A percentile compares a stretch with the other conserved stretches of the same genome.
These are phyloP conservation scores for Oryza meridionalis DNA, from an alignment of 176 grass and related monocot genomes.

Conservation along the genomic window DNA sequence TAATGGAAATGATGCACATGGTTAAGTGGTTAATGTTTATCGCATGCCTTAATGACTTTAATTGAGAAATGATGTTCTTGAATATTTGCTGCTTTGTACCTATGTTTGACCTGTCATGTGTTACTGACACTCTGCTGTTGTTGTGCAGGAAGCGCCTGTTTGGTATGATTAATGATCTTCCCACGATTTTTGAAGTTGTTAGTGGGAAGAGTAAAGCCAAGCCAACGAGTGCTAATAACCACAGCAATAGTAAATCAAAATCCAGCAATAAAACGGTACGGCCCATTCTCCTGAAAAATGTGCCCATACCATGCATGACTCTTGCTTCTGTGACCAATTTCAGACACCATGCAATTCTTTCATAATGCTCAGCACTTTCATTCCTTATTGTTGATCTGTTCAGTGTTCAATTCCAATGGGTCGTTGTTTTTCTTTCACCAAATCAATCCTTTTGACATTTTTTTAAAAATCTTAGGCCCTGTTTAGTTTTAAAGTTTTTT, in stretches of 20 bases:
- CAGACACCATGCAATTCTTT: background rate
- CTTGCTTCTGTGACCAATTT: background rate
- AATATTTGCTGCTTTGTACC: background rate
- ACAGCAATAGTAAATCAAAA: conserved; percentile 85
- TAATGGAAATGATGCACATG: background rate
- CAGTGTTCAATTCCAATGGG: background rate
- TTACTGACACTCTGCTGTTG: conserved; percentile 2
- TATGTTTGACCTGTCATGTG: background rate
- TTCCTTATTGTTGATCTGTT: background rate
- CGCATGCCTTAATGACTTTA: background rate
- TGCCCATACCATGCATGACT: background rate
- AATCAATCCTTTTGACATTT: background rate
- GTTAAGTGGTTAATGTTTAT: background rate
- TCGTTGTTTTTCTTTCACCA: background rate
- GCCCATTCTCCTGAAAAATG: conserved; percentile 17
- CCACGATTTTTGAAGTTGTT: conserved; percentile 76
- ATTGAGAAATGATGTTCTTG: background rate
- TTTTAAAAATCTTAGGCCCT: too few relatives aligned
- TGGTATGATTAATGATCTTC: conserved; percentile 89
- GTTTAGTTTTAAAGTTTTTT: too few relatives aligned
- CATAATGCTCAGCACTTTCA: background rate
- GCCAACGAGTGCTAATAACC: conserved; percentile 50
- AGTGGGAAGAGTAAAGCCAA: conserved; percentile 78
- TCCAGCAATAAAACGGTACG: conserved; percentile 74
- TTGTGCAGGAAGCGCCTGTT: conserved; percentile 85